Base-by-base conservation (phyloP, 116 monocot species). In the Iris pallida region DNA sequence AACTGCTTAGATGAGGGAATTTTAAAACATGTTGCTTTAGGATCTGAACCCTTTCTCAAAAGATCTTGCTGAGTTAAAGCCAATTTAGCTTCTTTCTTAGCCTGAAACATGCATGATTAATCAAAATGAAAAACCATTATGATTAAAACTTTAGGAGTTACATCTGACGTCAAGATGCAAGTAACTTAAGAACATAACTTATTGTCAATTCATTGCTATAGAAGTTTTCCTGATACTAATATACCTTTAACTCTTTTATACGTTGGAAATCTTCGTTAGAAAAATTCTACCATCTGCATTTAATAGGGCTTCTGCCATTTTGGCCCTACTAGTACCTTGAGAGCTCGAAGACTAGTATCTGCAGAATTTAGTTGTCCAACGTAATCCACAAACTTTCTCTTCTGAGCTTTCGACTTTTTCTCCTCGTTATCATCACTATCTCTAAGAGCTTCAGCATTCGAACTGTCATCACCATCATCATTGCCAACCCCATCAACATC, bases 191-290 rank as follows among this genome's bases (percentile, higher is more conserved):
- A 0, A 55, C 2, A 7, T n/a, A 20, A 14, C 42, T 12, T 15
- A n/a, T 20, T n/a, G n/a, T n/a, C n/a, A n/a, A n/a, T n/a, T n/a
- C n/a, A n/a, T n/a, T n/a, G n/a, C n/a, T n/a, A n/a, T n/a, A n/a
- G n/a, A n/a, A n/a, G n/a, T n/a, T n/a, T n/a, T n/a, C n/a, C n/a
- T n/a, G n/a, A n/a, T n/a, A n/a, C n/a, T n/a, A n/a, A n/a, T n/a
- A 70, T 76, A 95, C 95, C 88, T 84, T 86, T 45, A 95, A 75
- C 40, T 95, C 91, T 75, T 86, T 95, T 15, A 95, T 91, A 42
- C 78, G 79, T 62, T 81, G 71, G 62, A 95, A 95, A 74, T 95
- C 91, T 80, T 95, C 91, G 75, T 95, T 91, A 55, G 95, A 95
- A 72, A 88, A 80, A 61, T 91, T 80, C 30, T n/a, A n/a, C n/a